Evolutionary conservation across 495 filamentous ascomycete species (phyloP).

Genomic region (Podospora sp.): DNA sequence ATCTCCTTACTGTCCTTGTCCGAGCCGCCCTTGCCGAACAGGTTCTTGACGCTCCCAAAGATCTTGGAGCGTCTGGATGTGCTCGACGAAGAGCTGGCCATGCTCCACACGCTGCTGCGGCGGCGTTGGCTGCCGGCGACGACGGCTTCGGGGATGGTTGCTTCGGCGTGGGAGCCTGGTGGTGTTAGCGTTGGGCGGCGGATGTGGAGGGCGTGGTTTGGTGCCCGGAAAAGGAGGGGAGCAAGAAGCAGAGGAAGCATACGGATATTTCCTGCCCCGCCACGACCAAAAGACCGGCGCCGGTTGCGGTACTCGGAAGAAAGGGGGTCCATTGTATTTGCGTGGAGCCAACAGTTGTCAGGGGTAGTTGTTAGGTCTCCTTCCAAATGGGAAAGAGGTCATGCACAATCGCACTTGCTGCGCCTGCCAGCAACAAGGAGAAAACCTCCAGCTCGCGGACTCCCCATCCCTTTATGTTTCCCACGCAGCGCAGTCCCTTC

Average conservation of each 20-base stretch:
- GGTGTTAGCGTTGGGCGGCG: not conserved
- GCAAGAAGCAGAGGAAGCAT: constrained; percentile 1
- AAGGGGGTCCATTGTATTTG: not conserved
- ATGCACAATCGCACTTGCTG: not conserved
- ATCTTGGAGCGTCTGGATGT: constrained; percentile 14
- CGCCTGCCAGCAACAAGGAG: not conserved
- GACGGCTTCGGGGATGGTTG: constrained; percentile 5
- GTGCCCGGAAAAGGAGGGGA: not conserved
- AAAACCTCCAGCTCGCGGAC: not conserved
- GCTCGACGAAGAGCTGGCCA: constrained; percentile 9
- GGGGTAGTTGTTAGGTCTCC: not conserved
- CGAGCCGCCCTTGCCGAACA: constrained; percentile 5
- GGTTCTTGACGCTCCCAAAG: constrained; percentile 20
- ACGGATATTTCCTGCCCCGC: constrained; percentile 33
- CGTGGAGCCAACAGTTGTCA: not conserved
- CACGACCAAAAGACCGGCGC: constrained; percentile 25
- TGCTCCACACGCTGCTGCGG: constrained; percentile 26
- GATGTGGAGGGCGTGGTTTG: not conserved
- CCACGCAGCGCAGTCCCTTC: not conserved
- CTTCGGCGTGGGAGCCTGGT: constrained; percentile 7
- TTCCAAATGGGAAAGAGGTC: not conserved
- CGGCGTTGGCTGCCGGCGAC: constrained; percentile 11
- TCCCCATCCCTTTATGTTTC: not conserved
- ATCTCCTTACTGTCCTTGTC: constrained; percentile 8
- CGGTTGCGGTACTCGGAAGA: constrained; percentile 8